A percentile compares a stretch with the other conserved stretches of the same genome.
Conservation (phyloP, 208 protist species). For the Borovskyia barvae region DNA sequence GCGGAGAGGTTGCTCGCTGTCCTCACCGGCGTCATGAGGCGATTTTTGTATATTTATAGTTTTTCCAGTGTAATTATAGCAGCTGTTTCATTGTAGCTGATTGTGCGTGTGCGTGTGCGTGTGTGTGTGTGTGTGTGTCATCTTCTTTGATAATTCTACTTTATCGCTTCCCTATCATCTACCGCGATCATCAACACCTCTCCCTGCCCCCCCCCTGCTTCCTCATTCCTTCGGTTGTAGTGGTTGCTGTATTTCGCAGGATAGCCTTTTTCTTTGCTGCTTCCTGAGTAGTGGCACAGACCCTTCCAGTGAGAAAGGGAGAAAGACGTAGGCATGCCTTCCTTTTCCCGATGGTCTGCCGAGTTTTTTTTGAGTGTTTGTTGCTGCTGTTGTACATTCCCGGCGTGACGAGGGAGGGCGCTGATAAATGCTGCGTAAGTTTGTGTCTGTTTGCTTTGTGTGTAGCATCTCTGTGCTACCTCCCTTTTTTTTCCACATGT, state of each 20-base stretch:
- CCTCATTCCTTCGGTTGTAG: neutral
- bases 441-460: no score
- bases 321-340: neutral
- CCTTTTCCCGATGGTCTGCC: neutral
- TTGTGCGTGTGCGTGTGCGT: neutral
- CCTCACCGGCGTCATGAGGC: no score
- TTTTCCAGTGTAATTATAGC: no score
- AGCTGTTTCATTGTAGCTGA: no score
- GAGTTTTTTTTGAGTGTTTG: neutral
- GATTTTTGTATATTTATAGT: no score
- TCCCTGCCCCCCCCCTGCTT: no score
- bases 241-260: neutral
- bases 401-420: no score
- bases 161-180: slow-evolving; percentile 1
- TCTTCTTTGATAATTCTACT: neutral
- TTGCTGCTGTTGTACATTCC: no score
- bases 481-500: no score
- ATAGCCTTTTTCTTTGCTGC: neutral
- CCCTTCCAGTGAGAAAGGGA: neutral
- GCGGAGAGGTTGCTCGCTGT: neutral
- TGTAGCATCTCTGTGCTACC: no score
- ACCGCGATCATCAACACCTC: neutral
- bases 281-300: neutral
- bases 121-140: neutral
- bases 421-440: no score